Evolutionary conservation across 2,329 filamentous ascomycete species (phyloP), one percentile per base, ranked within the genome.

Genomic region (Exutisphaerella laricina): DNA sequence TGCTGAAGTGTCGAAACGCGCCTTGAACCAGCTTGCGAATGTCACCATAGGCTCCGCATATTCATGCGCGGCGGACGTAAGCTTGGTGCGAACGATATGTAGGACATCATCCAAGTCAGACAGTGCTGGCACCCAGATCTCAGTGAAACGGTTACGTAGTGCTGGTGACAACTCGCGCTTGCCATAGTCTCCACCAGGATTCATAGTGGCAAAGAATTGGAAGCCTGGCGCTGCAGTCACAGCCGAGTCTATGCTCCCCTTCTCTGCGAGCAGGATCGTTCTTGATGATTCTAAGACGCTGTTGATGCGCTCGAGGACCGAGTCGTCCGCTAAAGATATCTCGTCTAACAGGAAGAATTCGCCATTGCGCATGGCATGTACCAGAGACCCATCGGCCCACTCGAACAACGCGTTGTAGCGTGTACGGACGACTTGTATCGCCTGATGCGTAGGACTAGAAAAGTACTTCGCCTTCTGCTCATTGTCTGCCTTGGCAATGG

Each of bases 191-290:
- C 94, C 92, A 38, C 94, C 94, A 6, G 92, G 92, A 55, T 99
- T 99, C 92, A 99, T 99, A 0, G 92, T 98, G 3, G 92, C 90
- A 46, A 98, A 79, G 66, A 98, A 96, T 58, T 98, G 89, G 65
- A 97, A 99, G 0, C 84, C 86, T 29, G 84, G 73, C 8, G 74
- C 66, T 4, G 85, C 92, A 28, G 78, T 77, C 18, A 98, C 77
- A 50, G 86, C 81, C 0, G 88, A 88, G 62, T 95, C 82, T 4
- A 85, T 76, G 2, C 86, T 79, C 0, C 92, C 94, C 66, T 97
- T 98, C 63, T 98, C 92, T 0, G 94, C 94, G 12, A 99, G 75
- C 3, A 98, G 70, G 20, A 98, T 78, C 0, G 85, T 88, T 39
- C 92, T 78, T 32, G 85, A 80, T 1, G 92, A 83, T 63, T 99